Evolutionary conservation across 2,329 filamentous ascomycete genomes (phyloP), one percentile per base, ranked within the genome.

Genomic region (Pseudomassariella vexata): DNA sequence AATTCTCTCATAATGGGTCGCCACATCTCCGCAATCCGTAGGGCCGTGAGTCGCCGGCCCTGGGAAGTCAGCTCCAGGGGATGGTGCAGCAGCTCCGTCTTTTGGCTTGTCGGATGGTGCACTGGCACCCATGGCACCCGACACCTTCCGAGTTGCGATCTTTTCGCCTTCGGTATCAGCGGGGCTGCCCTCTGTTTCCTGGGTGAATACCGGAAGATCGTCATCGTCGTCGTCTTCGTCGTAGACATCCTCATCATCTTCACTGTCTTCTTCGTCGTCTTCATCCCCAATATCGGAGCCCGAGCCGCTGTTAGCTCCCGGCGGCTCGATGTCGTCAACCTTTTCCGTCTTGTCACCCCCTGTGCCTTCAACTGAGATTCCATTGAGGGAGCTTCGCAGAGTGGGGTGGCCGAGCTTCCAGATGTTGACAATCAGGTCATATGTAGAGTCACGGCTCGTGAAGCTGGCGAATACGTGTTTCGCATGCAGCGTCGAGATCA

Each of bases 361-460:
- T 1, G 78, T 82, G 40, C 86, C 80, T 42, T 89, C 85, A 3
- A 95, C 69, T 9, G 78, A 75, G 9, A 94, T 86, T 3, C 92
- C 90, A 41, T 95, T 95, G 3, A 95, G 66, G 4, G 87, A 94
- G 53, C 88, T 95, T 56, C 87, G 86, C 19, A 98, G 63, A 34
- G 87, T 86, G 2, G 92, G 90, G 55, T 98, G 92, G 11, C 86
- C 92, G 19, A 95, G 82, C 57, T 95, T 95, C 92, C 92, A 98
- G 37, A 98, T 96, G 38, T 94, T 94, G 44, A 98, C 84, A 53
- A 98, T 89, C 27, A 98, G 66, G 53, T 98, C 94, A 52, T 96
- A 98, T 0, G 94, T 96, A 3, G 89, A 87, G 59, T 98, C 92
- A 54, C 92, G 76, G 50, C 87, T 92, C 5, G 95, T 82, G 44